Base-by-base conservation (phyloP, 305 asterid genomes). In the Stenogyne calaminthoides region DNA sequence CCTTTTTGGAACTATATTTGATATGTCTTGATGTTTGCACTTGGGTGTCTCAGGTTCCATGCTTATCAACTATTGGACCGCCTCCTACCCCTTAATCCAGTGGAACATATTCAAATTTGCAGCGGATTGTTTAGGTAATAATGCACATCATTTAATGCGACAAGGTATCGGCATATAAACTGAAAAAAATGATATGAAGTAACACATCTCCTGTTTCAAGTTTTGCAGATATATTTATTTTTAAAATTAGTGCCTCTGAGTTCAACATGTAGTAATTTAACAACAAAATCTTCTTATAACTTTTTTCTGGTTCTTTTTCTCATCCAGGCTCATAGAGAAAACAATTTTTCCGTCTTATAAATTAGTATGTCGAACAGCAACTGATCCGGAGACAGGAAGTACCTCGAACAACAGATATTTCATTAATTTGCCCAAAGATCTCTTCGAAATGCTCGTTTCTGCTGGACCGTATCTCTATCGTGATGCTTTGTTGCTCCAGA, bases 361-460 rank as follows among this genome's bases (percentile, higher is more conserved):
- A 67, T 73, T 85, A 57, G 78, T 80, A 76, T 63, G 85, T 69
- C 76, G 81, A 81, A 72, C 44, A 69, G 82, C 70, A 65, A 69
- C 75, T 42, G 89, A 87, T 80, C 69, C 78, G 25, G 92, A 80
- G 76, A 69, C 78, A n/a, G 76, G 80, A 75, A 74, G 76, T 81
- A 67, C 83, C 27, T 78, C 82, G n/a, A 63, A 52, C 57, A 72
- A 74, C 70, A 82, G 79, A 81, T 74, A 90, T 56, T 88, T 86
- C 67, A 72, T 92, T 80, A 84, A 88, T 82, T 89, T 90, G 67
- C 96, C 95, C 27, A 92, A 83, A 69, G 94, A 88, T 77, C 86
- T 95, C 59, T 95, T 95, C 87, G 96, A 92, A 84, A 95, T 95
- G 99, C 98, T 95, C 87, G 80, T 87, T 78, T 82, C 91, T 36